Evolutionary conservation across 495 filamentous ascomycete genomes (phyloP).

Genomic region (Pseudoneurospora amorphoporcata): DNA sequence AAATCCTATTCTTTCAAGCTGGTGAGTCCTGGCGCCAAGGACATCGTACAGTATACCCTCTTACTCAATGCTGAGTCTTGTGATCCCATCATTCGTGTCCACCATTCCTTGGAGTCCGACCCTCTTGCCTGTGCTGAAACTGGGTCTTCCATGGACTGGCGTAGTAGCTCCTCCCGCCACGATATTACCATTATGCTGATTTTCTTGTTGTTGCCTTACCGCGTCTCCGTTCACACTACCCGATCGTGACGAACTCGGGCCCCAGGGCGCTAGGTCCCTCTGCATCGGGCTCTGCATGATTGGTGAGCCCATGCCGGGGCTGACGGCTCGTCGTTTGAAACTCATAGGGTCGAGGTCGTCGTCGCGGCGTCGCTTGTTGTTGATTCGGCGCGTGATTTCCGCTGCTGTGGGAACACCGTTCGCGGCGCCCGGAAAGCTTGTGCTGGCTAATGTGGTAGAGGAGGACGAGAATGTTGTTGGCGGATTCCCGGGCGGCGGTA

Average conservation of each 20-base stretch:
- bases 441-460: conserved; percentile 2
- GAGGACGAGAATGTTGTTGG: background rate
- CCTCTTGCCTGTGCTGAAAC: conserved; percentile 23
- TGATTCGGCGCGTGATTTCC: conserved; percentile 57
- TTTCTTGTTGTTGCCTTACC: conserved; percentile 14
- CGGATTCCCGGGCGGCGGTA: background rate
- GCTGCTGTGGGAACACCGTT: conserved; percentile 39
- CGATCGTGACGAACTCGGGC: conserved; percentile 39
- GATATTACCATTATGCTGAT: conserved; percentile 16
- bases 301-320: conserved; percentile 83
- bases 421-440: conserved; percentile 35
- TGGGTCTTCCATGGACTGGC: background rate
- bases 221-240: conserved; percentile 49
- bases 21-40: background rate
- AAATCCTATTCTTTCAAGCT: background rate
- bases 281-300: conserved; percentile 75
- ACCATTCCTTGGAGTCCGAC: conserved; percentile 92
- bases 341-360: conserved; percentile 84
- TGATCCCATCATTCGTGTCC: conserved; percentile 89
- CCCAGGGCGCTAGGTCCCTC: conserved; percentile 62
- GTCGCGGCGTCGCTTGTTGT: conserved; percentile 73
- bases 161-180: background rate
- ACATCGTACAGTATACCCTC: background rate
- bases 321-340: conserved; percentile 90
- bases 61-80: conserved; percentile 71